These are phyloP conservation scores for Solanum sitiens DNA, from an alignment of 257 asterid species.

Conservation along the genomic window DNA sequence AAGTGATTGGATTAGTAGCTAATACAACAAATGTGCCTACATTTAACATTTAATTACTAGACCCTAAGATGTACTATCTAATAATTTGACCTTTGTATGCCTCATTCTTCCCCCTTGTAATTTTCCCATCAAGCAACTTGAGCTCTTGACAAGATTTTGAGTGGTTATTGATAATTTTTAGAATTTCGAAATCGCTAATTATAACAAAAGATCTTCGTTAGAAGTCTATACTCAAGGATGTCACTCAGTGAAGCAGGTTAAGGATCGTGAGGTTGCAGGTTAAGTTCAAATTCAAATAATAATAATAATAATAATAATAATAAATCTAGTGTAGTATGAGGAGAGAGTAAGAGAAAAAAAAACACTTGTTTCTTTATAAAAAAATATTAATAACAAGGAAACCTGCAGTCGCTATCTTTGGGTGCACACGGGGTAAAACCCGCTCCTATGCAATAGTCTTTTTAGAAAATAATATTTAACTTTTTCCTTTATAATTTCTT, in stretches of 20 bases:
- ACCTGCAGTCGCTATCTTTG: too few relatives aligned
- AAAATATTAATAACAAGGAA: too few relatives aligned
- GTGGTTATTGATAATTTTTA: not conserved
- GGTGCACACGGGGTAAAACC: too few relatives aligned
- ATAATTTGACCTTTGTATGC: not conserved
- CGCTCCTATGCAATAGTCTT: too few relatives aligned
- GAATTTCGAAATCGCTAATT: not conserved
- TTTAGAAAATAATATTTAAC: too few relatives aligned
- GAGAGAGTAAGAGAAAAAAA: not conserved
- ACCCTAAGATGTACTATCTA: not conserved
- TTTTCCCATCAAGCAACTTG: not conserved
- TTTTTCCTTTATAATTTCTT: not conserved
- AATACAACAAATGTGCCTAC: not conserved
- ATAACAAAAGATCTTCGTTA: not conserved
- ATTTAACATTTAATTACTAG: not conserved
- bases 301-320: too few relatives aligned
- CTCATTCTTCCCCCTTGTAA: not conserved
- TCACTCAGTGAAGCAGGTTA: too few relatives aligned
- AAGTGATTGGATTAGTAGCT: not conserved
- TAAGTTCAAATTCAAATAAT: not conserved
- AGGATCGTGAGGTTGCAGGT: not conserved
- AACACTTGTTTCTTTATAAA: not conserved
- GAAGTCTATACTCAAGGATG: not conserved
- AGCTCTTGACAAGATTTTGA: not conserved
- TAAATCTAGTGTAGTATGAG: not conserved